Conservation (phyloP, 352 stramenopile genomes). For the Pythium inflatum region DNA sequence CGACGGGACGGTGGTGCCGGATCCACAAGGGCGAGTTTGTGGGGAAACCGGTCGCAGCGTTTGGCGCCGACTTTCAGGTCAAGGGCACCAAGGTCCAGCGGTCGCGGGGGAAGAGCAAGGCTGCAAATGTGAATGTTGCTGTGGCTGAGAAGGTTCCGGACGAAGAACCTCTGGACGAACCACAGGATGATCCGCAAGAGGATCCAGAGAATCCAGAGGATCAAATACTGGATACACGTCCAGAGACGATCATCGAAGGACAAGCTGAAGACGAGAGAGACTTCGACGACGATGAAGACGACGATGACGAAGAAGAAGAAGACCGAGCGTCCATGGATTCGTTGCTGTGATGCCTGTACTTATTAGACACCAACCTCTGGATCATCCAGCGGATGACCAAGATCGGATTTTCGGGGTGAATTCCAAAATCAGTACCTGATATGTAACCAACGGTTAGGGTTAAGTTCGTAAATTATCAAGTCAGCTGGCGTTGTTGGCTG, state of each 20-base stretch:
- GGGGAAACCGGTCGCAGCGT: conserved; percentile 66
- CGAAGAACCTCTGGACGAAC: not conserved
- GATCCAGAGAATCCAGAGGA: not conserved
- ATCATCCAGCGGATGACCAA: not conserved
- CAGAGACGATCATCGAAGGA: too few relatives aligned
- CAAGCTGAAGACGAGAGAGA: not conserved
- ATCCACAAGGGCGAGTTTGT: conserved; percentile 71
- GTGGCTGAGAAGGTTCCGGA: not conserved
- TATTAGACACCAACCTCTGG: too few relatives aligned
- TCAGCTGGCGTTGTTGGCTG: not conserved
- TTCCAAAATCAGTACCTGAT: not conserved
- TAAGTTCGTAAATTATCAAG: not conserved
- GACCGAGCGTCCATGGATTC: conserved; percentile 3
- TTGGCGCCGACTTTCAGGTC: conserved; percentile 73
- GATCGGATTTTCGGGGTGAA: not conserved
- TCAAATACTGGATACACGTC: not conserved
- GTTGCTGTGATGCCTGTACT: conserved; percentile 16
- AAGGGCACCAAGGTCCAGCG: conserved; percentile 56
- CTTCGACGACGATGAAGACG: not conserved
- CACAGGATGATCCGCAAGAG: too few relatives aligned
- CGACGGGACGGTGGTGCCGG: conserved; percentile 64
- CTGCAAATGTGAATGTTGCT: not conserved
- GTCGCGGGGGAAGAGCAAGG: conserved; percentile 20
- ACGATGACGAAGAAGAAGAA: not conserved
- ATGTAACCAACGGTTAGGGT: too few relatives aligned